Evolutionary conservation across 148 eudicot genomes (phyloP).

Genomic region (Chenopodium suecicum): DNA sequence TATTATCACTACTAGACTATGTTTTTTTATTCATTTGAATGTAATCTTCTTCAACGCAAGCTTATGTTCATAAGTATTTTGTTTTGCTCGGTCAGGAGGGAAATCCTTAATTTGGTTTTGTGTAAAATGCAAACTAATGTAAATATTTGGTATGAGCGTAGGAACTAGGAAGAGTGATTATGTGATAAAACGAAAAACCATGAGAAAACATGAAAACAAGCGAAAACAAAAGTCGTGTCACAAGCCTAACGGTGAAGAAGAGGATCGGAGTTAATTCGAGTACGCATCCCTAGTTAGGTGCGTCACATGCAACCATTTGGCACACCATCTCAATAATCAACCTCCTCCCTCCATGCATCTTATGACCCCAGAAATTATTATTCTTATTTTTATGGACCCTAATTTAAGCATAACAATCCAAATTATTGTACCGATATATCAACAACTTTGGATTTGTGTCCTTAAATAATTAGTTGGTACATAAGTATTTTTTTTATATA

Average conservation of each 20-base stretch:
- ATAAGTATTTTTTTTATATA: too few relatives aligned
- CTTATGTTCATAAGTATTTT: too few relatives aligned
- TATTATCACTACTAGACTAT: too few relatives aligned
- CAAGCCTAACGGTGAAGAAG: background rate
- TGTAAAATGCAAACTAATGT: too few relatives aligned
- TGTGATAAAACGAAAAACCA: too few relatives aligned
- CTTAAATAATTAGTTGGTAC: background rate
- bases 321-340: background rate
- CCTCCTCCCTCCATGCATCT: slow-evolving; percentile 9
- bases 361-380: background rate
- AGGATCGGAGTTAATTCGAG: background rate
- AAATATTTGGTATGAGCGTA: too few relatives aligned
- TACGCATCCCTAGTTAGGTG: slow-evolving; percentile 1
- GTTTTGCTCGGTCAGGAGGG: too few relatives aligned
- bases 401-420: slow-evolving; percentile 23
- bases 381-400: slow-evolving; percentile 10
- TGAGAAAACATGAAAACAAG: background rate
- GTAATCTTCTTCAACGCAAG: too few relatives aligned
- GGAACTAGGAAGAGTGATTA: too few relatives aligned
- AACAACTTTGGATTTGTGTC: background rate
- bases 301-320: slow-evolving; percentile 15
- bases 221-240: background rate
- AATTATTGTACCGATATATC: background rate
- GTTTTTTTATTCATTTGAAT: too few relatives aligned
- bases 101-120: too few relatives aligned